Base-by-base conservation (phyloP, 495 filamentous ascomycete genomes). In the Choiromyces venosus region DNA sequence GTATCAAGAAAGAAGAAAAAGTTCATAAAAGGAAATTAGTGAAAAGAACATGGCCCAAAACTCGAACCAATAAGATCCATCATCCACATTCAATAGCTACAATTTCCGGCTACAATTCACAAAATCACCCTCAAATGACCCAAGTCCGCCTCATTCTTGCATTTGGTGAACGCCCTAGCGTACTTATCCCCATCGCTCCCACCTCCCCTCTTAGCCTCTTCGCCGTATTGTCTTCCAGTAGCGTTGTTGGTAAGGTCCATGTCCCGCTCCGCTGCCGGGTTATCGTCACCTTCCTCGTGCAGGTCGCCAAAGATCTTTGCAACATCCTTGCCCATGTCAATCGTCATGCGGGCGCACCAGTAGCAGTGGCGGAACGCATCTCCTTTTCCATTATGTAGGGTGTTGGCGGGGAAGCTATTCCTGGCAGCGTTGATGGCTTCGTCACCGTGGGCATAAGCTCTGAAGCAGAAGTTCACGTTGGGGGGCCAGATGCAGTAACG, bases 331-430 rank as follows among this genome's bases (percentile, higher is more conserved):
- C 71, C 71, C 33, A 73, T 46, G 46, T 73, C 68, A 35, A 72
- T 70, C 4, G 71, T 40, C 71, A 73, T 73, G 68, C 67, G 67
- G 33, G 71, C 71, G 36, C 35, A 72, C 71, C 71, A 73, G 67
- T 73, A 73, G 35, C 71, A 73, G 37, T 73, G 71, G 67, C 71
- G 71, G 67, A 73, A 73, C 14, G 71, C 71, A 19, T 73, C 67
- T 29, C 71, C 71, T n/a, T 56, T 71, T 18, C 71, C 71, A 25
- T 73, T 73, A 35, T 73, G 71, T 16, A 72, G 67, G n/a, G 68
- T 21, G 71, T 39, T 36, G 0, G 1, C 0, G n/a, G 71, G 38
- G 71, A 73, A 73, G 71, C 33, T 40, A 6, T 42, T 21, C 7
- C n/a, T 10, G 5, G 71, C 71, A 19, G 71, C 67, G 66, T 33